These are phyloP conservation scores for Mucor sp. DNA, from an alignment of 371 early-diverging fungal species.

Conservation along the genomic window DNA sequence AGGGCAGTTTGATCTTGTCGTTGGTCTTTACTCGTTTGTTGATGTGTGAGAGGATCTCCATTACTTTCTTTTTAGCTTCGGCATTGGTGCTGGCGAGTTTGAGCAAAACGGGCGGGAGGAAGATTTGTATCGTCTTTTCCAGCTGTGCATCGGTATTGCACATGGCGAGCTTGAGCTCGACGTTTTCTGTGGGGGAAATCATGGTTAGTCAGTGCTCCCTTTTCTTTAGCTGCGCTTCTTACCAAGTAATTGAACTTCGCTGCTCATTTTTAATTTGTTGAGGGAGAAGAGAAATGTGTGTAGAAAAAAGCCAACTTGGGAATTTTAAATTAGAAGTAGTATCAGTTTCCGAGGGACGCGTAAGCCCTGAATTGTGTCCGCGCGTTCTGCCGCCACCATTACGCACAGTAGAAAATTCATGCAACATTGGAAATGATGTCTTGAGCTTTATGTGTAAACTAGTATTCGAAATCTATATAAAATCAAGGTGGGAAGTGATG, in stretches of 20 bases:
- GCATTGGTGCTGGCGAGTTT: constrained; percentile 70
- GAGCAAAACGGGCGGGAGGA: constrained; percentile 77
- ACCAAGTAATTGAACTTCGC: constrained; percentile 49
- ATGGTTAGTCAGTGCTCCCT: background rate
- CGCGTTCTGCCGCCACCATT: background rate
- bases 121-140: constrained; percentile 65
- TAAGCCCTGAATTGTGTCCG: constrained; percentile 1
- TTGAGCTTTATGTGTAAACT: background rate
- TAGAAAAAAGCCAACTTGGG: background rate
- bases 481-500: background rate
- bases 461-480: background rate
- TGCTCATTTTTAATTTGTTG: constrained; percentile 16
- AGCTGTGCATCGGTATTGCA: constrained; percentile 76
- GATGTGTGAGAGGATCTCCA: constrained; percentile 79
- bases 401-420: background rate
- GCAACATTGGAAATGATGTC: too few relatives aligned
- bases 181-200: constrained; percentile 63
- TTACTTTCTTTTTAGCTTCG: constrained; percentile 60
- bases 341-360: constrained; percentile 1
- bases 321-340: background rate
- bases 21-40: constrained; percentile 76
- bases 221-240: background rate
- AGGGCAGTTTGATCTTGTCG: constrained; percentile 63
- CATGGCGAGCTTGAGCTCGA: constrained; percentile 86
- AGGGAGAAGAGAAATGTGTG: background rate